phyloP scores from a whole-genome alignment of 192 early-diverging fungal species.

The Coemansia sp. region DNA sequence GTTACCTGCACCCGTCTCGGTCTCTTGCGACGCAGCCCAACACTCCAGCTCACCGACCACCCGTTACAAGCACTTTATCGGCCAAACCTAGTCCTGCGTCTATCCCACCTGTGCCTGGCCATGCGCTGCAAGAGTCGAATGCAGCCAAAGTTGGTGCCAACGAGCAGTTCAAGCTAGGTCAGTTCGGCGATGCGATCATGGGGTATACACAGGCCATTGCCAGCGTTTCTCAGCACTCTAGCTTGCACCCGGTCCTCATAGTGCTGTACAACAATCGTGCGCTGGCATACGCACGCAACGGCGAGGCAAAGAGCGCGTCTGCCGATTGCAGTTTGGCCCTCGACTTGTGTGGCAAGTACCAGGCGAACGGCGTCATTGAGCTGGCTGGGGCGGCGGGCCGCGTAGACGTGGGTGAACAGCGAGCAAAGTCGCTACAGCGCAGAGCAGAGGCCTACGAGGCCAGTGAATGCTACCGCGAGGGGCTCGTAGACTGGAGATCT shows the following conservation, averaged over 20 bases:
- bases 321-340: slow-evolving; percentile 64
- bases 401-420: slow-evolving; percentile 55
- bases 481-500: slow-evolving; percentile 58
- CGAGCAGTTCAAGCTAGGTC: slow-evolving; percentile 81
- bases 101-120: slow-evolving; percentile 16
- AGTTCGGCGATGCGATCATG: slow-evolving; percentile 76
- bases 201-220: slow-evolving; percentile 68
- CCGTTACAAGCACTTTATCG: background rate
- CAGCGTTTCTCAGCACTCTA: slow-evolving; percentile 52
- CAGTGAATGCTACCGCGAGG: slow-evolving; percentile 75
- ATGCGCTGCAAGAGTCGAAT: slow-evolving; percentile 11
- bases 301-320: slow-evolving; percentile 69
- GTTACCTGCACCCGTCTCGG: background rate
- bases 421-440: slow-evolving; percentile 71
- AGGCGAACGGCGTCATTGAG: slow-evolving; percentile 25
- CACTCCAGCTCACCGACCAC: background rate
- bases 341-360: slow-evolving; percentile 27
- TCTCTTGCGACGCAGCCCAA: background rate
- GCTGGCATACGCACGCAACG: slow-evolving; percentile 73
- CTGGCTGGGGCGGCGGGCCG: slow-evolving; percentile 15
- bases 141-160: slow-evolving; percentile 67
- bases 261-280: slow-evolving; percentile 84
- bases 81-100: background rate
- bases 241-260: slow-evolving; percentile 60
- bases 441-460: slow-evolving; percentile 79